A percentile compares a stretch with the other conserved stretches of the same genome.
Conservation (phyloP, 352 stramenopile species). For the Globisporangium lucens region DNA sequence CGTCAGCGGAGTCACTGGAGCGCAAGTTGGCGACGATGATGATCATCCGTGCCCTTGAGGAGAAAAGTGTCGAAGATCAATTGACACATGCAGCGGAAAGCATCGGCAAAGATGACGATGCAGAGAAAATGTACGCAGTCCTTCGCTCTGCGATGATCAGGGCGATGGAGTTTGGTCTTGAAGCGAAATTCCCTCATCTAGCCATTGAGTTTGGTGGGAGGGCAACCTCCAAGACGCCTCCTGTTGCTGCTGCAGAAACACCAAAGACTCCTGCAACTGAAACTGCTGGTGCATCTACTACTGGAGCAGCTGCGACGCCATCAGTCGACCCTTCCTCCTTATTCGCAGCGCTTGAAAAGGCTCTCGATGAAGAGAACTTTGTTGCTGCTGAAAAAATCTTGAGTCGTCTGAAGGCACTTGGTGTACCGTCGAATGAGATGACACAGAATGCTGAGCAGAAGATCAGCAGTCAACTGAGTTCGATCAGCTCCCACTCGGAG, state of each 20-base stretch:
- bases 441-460: conserved; percentile 30
- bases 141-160: conserved; percentile 43
- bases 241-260: neutral
- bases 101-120: conserved; percentile 11
- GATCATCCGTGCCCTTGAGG: conserved; percentile 74
- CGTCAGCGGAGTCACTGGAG: conserved; percentile 62
- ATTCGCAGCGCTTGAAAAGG: conserved; percentile 52
- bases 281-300: neutral
- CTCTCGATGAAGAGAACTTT: conserved; percentile 65
- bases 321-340: conserved; percentile 37
- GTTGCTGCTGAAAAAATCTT: conserved; percentile 59
- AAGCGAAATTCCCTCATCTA: conserved; percentile 46
- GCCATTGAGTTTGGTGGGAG: conserved; percentile 12
- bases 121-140: conserved; percentile 22
- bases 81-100: conserved; percentile 30
- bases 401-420: conserved; percentile 35
- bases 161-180: conserved; percentile 53
- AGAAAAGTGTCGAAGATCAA: conserved; percentile 61
- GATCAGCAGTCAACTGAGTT: conserved; percentile 26
- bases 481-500: conserved; percentile 46
- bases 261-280: neutral
- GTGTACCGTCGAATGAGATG: conserved; percentile 31
- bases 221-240: neutral
- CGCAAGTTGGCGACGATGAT: conserved; percentile 79
- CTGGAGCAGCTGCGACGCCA: neutral